These are phyloP conservation scores for Pythium angustatum DNA, from an alignment of 352 stramenopile genomes.

Conservation along the genomic window DNA sequence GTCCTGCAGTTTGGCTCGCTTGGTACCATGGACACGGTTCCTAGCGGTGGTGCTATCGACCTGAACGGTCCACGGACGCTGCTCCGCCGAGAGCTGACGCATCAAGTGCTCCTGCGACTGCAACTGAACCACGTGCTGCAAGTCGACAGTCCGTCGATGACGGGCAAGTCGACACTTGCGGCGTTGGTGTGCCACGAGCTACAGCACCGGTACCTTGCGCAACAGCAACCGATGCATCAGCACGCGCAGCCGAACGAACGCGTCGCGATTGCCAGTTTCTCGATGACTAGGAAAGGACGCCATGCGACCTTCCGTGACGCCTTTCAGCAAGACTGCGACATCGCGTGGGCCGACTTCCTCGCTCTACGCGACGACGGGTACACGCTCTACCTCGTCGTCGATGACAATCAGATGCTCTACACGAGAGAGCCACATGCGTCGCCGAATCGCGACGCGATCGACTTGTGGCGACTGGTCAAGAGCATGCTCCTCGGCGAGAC, in stretches of 20 bases:
- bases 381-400: slow-evolving; percentile 22
- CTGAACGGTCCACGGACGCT: too few relatives aligned
- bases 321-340: background rate
- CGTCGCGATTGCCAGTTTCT: background rate
- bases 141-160: slow-evolving; percentile 24
- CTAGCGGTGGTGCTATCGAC: too few relatives aligned
- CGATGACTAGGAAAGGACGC: background rate
- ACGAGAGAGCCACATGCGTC: background rate
- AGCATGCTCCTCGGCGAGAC: too few relatives aligned
- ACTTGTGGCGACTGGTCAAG: slow-evolving; percentile 20
- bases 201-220: background rate
- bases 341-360: slow-evolving; percentile 2
- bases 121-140: slow-evolving; percentile 17
- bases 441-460: background rate
- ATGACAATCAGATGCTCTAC: slow-evolving; percentile 21
- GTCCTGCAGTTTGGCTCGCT: too few relatives aligned
- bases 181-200: slow-evolving; percentile 10
- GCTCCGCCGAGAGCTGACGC: slow-evolving; percentile 1
- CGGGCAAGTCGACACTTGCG: slow-evolving; percentile 17
- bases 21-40: too few relatives aligned
- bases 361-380: background rate
- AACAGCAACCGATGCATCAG: too few relatives aligned
- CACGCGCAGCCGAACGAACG: background rate
- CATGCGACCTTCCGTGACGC: slow-evolving; percentile 1
- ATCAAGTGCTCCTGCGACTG: slow-evolving; percentile 12